Percentiles rank a stretch among this genome's conserved stretches.
Evolutionary conservation across 1,284 basidiomycete genomes (phyloP).

Genomic region (Trametes hirsuta): DNA sequence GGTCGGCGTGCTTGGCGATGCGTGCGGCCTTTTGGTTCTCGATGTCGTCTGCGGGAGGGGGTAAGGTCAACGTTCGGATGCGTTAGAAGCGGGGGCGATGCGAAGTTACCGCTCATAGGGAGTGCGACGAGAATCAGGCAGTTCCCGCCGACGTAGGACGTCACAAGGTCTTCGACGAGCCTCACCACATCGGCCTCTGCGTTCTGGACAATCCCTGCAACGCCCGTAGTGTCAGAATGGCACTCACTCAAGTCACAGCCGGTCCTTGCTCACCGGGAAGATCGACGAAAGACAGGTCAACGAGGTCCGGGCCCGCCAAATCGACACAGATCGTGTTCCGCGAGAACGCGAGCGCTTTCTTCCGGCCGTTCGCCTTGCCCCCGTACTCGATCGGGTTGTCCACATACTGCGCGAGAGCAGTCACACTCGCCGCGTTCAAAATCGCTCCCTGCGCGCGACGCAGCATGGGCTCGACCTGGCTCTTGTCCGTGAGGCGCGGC

Average conservation of each 20-base stretch:
- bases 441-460: conserved; percentile 50
- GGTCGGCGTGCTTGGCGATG: conserved; percentile 57
- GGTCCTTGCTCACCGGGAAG: conserved; percentile 39
- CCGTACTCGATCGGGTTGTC: conserved; percentile 22
- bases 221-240: not conserved
- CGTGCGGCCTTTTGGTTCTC: conserved; percentile 62
- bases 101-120: conserved; percentile 57
- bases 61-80: not conserved
- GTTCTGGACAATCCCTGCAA: conserved; percentile 60
- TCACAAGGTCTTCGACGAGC: conserved; percentile 50
- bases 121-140: conserved; percentile 60
- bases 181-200: conserved; percentile 45
- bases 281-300: conserved; percentile 49
- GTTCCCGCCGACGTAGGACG: conserved; percentile 45
- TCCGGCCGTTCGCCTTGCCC: not conserved
- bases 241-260: conserved; percentile 31
- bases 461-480: conserved; percentile 43
- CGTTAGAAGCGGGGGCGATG: not conserved
- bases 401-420: not conserved
- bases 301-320: conserved; percentile 46
- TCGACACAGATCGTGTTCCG: conserved; percentile 49
- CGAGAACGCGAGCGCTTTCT: conserved; percentile 40
- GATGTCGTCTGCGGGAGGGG: conserved; percentile 55
- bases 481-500: conserved; percentile 36
- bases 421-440: conserved; percentile 33